Conservation (phyloP, 2,329 filamentous ascomycete genomes). For the Aspergillus fischeri region DNA sequence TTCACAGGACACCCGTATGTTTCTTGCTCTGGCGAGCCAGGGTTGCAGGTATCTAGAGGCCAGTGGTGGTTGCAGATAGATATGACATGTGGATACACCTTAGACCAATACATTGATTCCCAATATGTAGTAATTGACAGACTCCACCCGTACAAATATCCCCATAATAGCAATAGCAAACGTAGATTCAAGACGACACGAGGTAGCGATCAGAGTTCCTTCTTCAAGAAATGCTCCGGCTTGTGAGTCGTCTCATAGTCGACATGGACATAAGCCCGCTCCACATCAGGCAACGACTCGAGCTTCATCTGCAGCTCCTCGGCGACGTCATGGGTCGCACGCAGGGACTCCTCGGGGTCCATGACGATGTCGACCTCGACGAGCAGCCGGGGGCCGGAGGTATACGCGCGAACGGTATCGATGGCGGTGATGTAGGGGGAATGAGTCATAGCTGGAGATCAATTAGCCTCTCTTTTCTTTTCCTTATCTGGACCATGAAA, state of each 20-base stretch:
- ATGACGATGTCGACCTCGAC: slow-evolving; percentile 97
- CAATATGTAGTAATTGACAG: neutral
- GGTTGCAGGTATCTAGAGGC: neutral
- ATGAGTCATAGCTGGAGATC: slow-evolving; percentile 67
- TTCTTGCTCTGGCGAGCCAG: neutral
- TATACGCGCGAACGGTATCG: slow-evolving; percentile 92
- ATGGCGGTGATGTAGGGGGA: slow-evolving; percentile 76
- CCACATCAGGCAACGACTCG: slow-evolving; percentile 85
- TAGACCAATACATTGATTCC: neutral
- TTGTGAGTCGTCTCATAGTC: slow-evolving; percentile 97
- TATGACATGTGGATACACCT: neutral
- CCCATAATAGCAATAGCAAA: no score
- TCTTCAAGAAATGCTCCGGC: slow-evolving; percentile 73
- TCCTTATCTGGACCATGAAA: slow-evolving; percentile 1
- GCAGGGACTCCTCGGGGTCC: slow-evolving; percentile 68
- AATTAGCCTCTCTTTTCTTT: neutral
- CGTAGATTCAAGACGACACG: no score
- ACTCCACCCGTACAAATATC: no score
- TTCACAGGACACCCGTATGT: neutral
- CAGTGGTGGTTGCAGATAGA: neutral
- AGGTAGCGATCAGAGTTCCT: slow-evolving; percentile 48
- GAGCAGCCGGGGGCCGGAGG: slow-evolving; percentile 81
- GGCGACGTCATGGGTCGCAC: slow-evolving; percentile 84
- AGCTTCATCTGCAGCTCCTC: slow-evolving; percentile 93
- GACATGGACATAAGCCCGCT: slow-evolving; percentile 92